These are phyloP conservation scores for Penicillium sp. DNA, from an alignment of 2,329 filamentous ascomycete species.

Conservation along the genomic window DNA sequence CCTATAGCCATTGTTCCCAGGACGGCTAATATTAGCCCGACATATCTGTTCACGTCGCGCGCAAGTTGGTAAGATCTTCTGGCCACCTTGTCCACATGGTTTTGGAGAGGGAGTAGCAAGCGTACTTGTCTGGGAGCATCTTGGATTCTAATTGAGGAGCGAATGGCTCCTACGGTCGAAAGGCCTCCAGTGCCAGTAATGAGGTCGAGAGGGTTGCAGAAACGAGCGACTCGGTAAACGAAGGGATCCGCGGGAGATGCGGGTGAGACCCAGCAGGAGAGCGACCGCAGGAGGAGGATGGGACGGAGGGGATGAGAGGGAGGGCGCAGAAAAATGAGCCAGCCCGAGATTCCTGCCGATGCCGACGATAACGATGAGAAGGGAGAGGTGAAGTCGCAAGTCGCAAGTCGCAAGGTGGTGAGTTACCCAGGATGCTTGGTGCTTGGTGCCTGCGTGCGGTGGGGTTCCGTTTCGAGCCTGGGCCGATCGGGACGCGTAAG, in stretches of 20 bases:
- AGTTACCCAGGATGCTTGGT: too few species aligned
- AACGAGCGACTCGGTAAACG: constrained; percentile 16
- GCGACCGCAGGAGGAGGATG: constrained; percentile 5
- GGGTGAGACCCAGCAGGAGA: constrained; percentile 1
- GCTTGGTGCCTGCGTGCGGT: constrained; percentile 29
- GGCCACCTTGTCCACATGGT: constrained; percentile 13
- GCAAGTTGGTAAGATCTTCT: constrained; percentile 21
- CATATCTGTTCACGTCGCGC: constrained; percentile 38
- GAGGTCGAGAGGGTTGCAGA: constrained; percentile 7
- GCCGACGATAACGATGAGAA: constrained; percentile 13
- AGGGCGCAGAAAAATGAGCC: constrained; percentile 17
- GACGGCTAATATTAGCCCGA: constrained; percentile 48
- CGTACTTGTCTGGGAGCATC: constrained; percentile 48
- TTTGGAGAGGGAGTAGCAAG: constrained; percentile 1
- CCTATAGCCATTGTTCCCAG: constrained; percentile 50
- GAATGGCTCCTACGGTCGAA: constrained; percentile 35
- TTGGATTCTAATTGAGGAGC: constrained; percentile 34
- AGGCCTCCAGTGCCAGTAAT: constrained; percentile 34
- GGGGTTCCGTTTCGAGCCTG: constrained; percentile 29
- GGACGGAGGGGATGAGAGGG: constrained; percentile 4
- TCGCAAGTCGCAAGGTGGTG: constrained; percentile 5
- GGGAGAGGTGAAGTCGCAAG: constrained; percentile 6
- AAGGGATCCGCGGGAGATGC: constrained; percentile 9
- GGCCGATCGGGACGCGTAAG: constrained; percentile 29
- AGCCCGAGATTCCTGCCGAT: constrained; percentile 22